phyloP scores from a whole-genome alignment of 169 alveolate species.

The Plasmodium coatneyi region DNA sequence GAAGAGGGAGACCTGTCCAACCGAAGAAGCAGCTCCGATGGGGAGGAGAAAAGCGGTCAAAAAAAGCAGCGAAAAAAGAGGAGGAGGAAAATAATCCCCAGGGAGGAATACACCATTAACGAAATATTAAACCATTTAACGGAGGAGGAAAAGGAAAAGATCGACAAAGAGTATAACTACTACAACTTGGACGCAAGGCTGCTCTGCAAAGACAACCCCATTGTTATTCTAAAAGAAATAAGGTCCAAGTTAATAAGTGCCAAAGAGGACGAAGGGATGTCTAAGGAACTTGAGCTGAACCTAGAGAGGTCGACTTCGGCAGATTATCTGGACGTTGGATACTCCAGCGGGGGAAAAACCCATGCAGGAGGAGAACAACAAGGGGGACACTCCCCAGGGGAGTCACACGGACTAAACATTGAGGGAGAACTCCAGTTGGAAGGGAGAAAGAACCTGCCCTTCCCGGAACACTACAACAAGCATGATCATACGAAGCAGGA shows the following conservation, averaged over 20 bases:
- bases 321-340: not conserved
- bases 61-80: too few relatives aligned
- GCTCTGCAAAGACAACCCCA: constrained; percentile 59
- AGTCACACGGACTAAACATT: not conserved
- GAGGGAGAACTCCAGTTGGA: too few relatives aligned
- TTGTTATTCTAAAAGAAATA: constrained; percentile 39
- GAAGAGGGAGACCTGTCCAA: too few relatives aligned
- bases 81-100: not conserved
- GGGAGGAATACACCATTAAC: constrained; percentile 29
- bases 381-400: not conserved
- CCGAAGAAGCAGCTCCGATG: too few relatives aligned
- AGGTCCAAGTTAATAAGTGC: constrained; percentile 26
- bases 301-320: not conserved
- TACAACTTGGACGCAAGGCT: constrained; percentile 32
- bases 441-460: not conserved
- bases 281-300: not conserved
- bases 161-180: constrained; percentile 31
- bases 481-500: not conserved
- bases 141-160: constrained; percentile 8
- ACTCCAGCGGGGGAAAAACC: not conserved
- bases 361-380: not conserved
- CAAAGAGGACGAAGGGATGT: constrained; percentile 14
- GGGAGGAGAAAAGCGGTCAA: too few relatives aligned
- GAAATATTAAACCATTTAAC: constrained; percentile 45
- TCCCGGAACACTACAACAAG: not conserved